Conservation (phyloP, 163 green algal species). For the Volvox carteri region DNA sequence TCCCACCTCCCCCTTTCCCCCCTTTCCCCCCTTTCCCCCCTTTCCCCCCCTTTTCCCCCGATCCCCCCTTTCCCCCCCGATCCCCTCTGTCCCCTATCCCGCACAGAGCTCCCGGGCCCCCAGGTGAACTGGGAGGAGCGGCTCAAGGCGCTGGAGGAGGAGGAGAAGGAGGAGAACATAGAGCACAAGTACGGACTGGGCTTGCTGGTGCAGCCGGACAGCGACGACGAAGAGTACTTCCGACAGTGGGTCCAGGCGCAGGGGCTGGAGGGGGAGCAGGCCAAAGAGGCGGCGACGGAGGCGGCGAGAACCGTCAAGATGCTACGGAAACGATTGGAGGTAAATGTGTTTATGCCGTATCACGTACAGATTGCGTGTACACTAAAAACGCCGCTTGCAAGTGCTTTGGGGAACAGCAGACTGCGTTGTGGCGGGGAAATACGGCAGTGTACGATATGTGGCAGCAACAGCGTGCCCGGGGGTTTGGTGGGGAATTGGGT, state of each 20-base stretch:
- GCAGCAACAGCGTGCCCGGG: too few relatives aligned
- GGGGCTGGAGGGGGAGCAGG: neutral
- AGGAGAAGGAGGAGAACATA: neutral
- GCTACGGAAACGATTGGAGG: neutral
- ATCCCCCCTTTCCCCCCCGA: neutral
- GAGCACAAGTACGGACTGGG: constrained; percentile 3
- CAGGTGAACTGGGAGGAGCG: neutral
- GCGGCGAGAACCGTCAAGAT: neutral
- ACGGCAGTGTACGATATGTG: too few relatives aligned
- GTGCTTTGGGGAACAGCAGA: too few relatives aligned
- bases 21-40: too few relatives aligned
- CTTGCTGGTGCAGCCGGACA: neutral
- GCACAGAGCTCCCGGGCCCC: neutral
- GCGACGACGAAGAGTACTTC: neutral
- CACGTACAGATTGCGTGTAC: too few relatives aligned
- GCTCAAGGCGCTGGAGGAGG: neutral
- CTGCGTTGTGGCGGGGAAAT: too few relatives aligned
- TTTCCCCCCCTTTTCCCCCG: too few relatives aligned
- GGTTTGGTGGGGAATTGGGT: too few relatives aligned
- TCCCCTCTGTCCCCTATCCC: neutral
- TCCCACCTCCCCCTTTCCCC: too few relatives aligned
- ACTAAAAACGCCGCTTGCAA: too few relatives aligned
- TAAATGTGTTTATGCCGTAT: too few relatives aligned
- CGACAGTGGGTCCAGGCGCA: neutral
- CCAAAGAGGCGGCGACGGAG: neutral